Evolutionary conservation across 208 protist genomes (phyloP), one percentile per base, ranked within the genome.

Genomic region (Trypanosoma avium): DNA sequence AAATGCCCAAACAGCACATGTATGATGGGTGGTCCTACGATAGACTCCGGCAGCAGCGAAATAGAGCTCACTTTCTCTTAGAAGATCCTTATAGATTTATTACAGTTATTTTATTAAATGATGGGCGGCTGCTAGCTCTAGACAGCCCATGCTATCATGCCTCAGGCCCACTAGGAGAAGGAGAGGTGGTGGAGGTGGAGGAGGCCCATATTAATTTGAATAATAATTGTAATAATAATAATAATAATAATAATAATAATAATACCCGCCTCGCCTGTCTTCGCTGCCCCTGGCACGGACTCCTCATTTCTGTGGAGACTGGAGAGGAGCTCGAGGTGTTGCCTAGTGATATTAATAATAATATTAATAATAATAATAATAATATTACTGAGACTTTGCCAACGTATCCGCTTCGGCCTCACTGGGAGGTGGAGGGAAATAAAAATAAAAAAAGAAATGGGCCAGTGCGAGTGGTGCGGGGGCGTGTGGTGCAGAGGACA

Each of bases 61-160:
- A 86, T 42, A 75, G 89, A 10, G 86, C 86, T 21, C 89, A 95
- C 58, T 92, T 95, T 62, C 73, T 95, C 17, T 71, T 95, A 1
- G 84, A 87, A 29, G 86, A 92, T 45, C 86, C 86, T 0, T 86
- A 84, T 35, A 83, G 86, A 21, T 95, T 85, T 61, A 80, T 95
- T 26, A 92, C 89, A 12, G 89, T 95, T 26, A 60, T 95, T 35
- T 77, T n/a, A n/a, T n/a, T 95, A n/a, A 61, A 74, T 30, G 9
- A 36, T 5, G 63, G 74, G 4, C 65, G 72, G 58, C 73, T 95
- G 56, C 80, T 79, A 65, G 88, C 81, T 48, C 78, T 96, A 22
- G 90, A 96, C 70, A 90, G 81, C 43, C 79, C 86, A 5, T 96
- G 90, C 53, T 96, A 92, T 58, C 90, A 96, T 55, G 86, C 82